Evolutionary conservation across 306 rosid species (phyloP).

Genomic region (Sphenostylis stenocarpa): DNA sequence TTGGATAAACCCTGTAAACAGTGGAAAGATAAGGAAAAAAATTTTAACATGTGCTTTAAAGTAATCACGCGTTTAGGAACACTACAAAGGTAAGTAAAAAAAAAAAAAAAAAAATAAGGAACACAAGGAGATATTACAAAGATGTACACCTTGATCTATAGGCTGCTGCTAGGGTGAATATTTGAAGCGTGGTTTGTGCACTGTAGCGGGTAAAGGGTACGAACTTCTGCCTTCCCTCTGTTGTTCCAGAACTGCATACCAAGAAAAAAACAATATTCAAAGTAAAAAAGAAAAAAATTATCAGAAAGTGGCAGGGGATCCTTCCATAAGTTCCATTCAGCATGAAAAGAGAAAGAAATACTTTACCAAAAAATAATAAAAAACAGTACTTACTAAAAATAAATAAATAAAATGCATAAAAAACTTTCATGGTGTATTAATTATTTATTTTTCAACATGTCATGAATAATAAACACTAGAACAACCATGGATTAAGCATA

Average conservation of each 20-base stretch:
- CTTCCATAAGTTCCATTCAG: not conserved
- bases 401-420: not conserved
- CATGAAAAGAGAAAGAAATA: not conserved
- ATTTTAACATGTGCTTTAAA: not conserved
- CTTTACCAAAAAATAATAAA: not conserved
- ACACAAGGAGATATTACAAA: not conserved
- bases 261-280: not conserved
- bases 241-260: constrained; percentile 83
- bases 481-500: constrained; percentile 18
- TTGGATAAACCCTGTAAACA: constrained; percentile 63
- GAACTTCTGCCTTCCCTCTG: constrained; percentile 86
- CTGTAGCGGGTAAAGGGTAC: constrained; percentile 84
- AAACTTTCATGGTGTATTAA: not conserved
- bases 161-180: constrained; percentile 80
- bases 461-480: not conserved
- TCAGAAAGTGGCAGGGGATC: constrained; percentile 10
- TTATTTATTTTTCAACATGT: not conserved
- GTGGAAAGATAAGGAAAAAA: not conserved
- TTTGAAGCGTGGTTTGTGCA: constrained; percentile 91
- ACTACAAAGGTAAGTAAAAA: too few relatives aligned
- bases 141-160: constrained; percentile 73
- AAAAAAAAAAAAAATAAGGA: too few relatives aligned
- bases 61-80: not conserved
- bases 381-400: not conserved
- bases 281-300: not conserved